These are phyloP conservation scores for Athelia sp. DNA, from an alignment of 1,284 basidiomycete genomes.

Conservation along the genomic window DNA sequence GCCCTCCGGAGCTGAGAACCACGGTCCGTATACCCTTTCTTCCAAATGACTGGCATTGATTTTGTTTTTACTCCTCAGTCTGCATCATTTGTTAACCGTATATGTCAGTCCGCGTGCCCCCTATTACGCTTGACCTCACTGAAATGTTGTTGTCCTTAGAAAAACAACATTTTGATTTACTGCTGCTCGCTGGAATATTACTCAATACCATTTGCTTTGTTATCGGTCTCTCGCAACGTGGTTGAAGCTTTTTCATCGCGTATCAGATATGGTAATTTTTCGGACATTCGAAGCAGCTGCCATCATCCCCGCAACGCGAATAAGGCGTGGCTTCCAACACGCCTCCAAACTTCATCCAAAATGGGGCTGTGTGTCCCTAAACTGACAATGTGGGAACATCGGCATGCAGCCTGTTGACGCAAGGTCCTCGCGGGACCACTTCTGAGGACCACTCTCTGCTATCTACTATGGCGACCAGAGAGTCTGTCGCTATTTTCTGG, in stretches of 20 bases:
- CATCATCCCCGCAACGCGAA: neutral
- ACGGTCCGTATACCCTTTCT: too few species aligned
- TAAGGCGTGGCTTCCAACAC: neutral
- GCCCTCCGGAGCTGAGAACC: conserved; percentile 6
- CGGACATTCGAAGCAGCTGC: neutral
- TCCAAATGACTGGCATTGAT: too few species aligned
- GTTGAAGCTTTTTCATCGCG: neutral
- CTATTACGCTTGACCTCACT: too few species aligned
- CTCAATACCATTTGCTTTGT: too few species aligned
- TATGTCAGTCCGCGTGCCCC: too few species aligned
- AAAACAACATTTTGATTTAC: too few species aligned
- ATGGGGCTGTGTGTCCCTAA: neutral
- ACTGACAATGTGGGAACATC: neutral
- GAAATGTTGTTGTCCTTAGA: too few species aligned
- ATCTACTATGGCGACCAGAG: conserved; percentile 3
- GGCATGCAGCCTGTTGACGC: neutral
- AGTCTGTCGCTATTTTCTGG: conserved; percentile 33
- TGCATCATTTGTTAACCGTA: too few species aligned
- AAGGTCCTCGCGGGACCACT: neutral
- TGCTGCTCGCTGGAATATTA: too few species aligned
- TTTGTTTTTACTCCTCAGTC: too few species aligned
- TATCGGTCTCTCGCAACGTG: neutral
- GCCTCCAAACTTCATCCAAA: neutral
- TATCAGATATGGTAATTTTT: neutral
- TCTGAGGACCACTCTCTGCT: neutral